Evolutionary conservation across 2,329 filamentous ascomycete species (phyloP).

Genomic region (Penicillium thymicola): DNA sequence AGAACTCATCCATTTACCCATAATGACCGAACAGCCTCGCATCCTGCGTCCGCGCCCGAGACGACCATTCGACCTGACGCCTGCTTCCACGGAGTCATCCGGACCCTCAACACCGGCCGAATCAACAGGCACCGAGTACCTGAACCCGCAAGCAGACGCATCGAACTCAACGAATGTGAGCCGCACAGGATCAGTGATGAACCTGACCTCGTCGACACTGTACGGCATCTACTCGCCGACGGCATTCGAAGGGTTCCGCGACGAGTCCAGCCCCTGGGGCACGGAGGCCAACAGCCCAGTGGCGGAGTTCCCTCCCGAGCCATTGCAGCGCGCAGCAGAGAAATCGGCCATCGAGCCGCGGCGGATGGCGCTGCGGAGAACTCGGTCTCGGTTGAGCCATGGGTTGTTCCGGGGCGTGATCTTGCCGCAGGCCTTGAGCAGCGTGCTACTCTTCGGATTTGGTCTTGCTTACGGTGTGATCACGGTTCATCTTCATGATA

Average conservation of each 20-base stretch:
- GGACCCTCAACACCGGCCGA: constrained; percentile 42
- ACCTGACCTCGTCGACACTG: constrained; percentile 84
- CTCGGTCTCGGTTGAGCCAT: constrained; percentile 36
- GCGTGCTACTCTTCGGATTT: constrained; percentile 68
- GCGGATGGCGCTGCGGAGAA: constrained; percentile 30
- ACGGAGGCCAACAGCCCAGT: constrained; percentile 69
- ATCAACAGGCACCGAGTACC: constrained; percentile 31
- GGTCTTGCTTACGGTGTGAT: constrained; percentile 80
- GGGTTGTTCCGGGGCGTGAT: constrained; percentile 42
- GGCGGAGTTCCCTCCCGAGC: constrained; percentile 39
- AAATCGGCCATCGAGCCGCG: constrained; percentile 29
- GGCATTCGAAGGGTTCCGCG: constrained; percentile 53
- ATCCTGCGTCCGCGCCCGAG: constrained; percentile 69
- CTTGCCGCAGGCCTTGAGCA: constrained; percentile 58
- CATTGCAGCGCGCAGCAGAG: constrained; percentile 34
- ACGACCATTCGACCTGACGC: constrained; percentile 64
- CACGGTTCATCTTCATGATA: constrained; percentile 74
- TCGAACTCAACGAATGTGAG: constrained; percentile 49
- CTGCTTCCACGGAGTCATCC: constrained; percentile 44
- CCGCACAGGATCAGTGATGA: constrained; percentile 74
- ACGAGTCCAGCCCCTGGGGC: constrained; percentile 72
- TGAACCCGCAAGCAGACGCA: constrained; percentile 31
- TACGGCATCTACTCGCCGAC: constrained; percentile 83
- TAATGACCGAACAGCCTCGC: constrained; percentile 45
- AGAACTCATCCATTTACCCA: constrained; percentile 8